Conservation (phyloP, 805 yeast genomes). For the Yarrowia osloensis region DNA sequence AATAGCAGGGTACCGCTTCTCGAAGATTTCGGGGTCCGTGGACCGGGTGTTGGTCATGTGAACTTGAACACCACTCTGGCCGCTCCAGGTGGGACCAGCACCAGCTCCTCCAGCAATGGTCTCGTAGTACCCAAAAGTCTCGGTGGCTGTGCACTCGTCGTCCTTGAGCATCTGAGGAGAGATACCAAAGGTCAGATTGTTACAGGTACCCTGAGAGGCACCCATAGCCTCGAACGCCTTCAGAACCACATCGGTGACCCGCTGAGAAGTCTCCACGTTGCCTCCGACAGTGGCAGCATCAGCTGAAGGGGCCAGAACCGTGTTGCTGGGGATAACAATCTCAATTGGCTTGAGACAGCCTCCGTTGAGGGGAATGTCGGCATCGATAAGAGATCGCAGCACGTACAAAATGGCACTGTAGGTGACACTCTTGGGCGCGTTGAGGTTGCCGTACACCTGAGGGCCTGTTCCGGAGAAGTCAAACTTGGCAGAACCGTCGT, state of each 20-base stretch:
- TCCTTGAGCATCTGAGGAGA: slow-evolving; percentile 52
- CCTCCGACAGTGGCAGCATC: slow-evolving; percentile 96
- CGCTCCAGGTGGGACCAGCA: slow-evolving; percentile 84
- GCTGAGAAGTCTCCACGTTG: slow-evolving; percentile 91
- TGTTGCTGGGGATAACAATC: slow-evolving; percentile 62
- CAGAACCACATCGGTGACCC: slow-evolving; percentile 85
- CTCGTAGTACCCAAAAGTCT: slow-evolving; percentile 88
- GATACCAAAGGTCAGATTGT: slow-evolving; percentile 88
- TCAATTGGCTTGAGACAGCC: slow-evolving; percentile 85
- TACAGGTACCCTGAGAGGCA: slow-evolving; percentile 94
- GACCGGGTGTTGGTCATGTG: slow-evolving; percentile 93
- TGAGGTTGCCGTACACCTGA: slow-evolving; percentile 86
- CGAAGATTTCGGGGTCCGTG: slow-evolving; percentile 88
- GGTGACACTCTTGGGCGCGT: slow-evolving; percentile 90
- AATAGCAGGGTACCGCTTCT: slow-evolving; percentile 82
- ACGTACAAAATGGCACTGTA: slow-evolving; percentile 87
- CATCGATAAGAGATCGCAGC: slow-evolving; percentile 78
- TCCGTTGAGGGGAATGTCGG: slow-evolving; percentile 88
- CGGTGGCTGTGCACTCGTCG: slow-evolving; percentile 47
- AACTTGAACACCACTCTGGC: slow-evolving; percentile 87
- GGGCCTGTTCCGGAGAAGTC: slow-evolving; percentile 86
- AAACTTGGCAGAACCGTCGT: slow-evolving; percentile 64
- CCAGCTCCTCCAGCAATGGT: slow-evolving; percentile 97
- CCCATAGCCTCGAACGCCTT: slow-evolving; percentile 88
- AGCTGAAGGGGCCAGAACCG: slow-evolving; percentile 69